These are phyloP conservation scores for Agroathelia rolfsii DNA, from an alignment of 1,284 basidiomycete genomes.

Conservation along the genomic window DNA sequence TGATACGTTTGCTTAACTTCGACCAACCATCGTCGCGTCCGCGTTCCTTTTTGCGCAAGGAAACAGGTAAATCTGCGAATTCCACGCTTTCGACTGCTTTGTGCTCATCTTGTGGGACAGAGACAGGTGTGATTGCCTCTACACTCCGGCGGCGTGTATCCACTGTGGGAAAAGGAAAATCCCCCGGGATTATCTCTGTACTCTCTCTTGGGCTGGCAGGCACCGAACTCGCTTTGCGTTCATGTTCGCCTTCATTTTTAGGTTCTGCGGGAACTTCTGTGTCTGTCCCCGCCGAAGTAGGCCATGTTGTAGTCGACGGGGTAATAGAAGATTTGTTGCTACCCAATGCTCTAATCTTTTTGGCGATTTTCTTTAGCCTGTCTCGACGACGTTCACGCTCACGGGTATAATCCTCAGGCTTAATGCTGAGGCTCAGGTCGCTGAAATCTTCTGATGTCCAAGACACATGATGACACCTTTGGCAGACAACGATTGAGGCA, in stretches of 20 bases:
- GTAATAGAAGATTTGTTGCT: too few species aligned
- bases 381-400: conserved; percentile 61
- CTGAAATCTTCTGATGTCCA: conserved; percentile 91
- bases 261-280: too few species aligned
- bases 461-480: conserved; percentile 85
- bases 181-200: conserved; percentile 15
- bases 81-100: conserved; percentile 14
- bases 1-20: conserved; percentile 51
- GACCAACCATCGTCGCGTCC: conserved; percentile 45
- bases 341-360: conserved; percentile 47
- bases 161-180: conserved; percentile 17
- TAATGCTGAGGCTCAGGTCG: conserved; percentile 82
- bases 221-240: too few species aligned
- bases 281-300: too few species aligned
- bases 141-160: conserved; percentile 29
- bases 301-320: too few species aligned
- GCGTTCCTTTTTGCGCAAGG: conserved; percentile 27
- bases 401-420: conserved; percentile 64
- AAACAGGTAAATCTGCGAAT: too few species aligned
- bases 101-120: too few species aligned
- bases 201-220: conserved; percentile 34
- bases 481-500: conserved; percentile 86
- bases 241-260: too few species aligned
- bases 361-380: conserved; percentile 61
- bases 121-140: too few species aligned